Conservation (phyloP, 495 filamentous ascomycete species). For the Cryomyces antarcticus region DNA sequence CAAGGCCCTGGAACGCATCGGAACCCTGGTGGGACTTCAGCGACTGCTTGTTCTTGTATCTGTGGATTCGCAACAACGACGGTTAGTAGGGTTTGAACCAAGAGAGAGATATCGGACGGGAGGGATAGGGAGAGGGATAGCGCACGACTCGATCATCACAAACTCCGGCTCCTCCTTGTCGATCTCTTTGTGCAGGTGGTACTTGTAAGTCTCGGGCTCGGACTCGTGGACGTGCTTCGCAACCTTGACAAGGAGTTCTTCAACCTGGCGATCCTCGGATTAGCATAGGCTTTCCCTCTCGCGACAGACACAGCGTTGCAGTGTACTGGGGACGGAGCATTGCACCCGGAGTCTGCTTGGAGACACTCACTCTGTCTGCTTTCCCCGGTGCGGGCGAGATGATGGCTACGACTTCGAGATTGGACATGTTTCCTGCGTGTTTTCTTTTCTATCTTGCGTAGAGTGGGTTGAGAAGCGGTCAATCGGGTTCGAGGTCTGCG, state of each 20-base stretch:
- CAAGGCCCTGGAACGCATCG: neutral
- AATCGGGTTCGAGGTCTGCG: no score
- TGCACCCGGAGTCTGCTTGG: neutral
- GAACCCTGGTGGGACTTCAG: neutral
- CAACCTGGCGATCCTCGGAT: constrained; percentile 2
- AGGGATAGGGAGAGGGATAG: neutral
- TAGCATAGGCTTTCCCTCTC: neutral
- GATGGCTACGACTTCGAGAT: constrained; percentile 10
- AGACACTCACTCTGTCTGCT: constrained; percentile 7
- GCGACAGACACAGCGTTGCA: neutral
- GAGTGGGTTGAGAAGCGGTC: no score
- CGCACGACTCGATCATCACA: constrained; percentile 11
- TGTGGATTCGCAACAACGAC: neutral
- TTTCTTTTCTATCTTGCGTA: no score
- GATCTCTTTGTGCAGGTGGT: constrained; percentile 6
- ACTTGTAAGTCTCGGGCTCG: constrained; percentile 11
- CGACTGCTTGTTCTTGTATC: neutral
- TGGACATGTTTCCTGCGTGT: constrained; percentile 4
- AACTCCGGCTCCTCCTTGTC: constrained; percentile 10
- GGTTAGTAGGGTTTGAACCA: neutral
- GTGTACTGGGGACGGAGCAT: no score
- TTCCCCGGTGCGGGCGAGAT: constrained; percentile 11
- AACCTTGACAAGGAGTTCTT: constrained; percentile 7
- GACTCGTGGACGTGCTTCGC: constrained; percentile 8
- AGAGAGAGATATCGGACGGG: neutral